phyloP scores from a whole-genome alignment of 805 yeast genomes.

The Dipodascus albidus region DNA sequence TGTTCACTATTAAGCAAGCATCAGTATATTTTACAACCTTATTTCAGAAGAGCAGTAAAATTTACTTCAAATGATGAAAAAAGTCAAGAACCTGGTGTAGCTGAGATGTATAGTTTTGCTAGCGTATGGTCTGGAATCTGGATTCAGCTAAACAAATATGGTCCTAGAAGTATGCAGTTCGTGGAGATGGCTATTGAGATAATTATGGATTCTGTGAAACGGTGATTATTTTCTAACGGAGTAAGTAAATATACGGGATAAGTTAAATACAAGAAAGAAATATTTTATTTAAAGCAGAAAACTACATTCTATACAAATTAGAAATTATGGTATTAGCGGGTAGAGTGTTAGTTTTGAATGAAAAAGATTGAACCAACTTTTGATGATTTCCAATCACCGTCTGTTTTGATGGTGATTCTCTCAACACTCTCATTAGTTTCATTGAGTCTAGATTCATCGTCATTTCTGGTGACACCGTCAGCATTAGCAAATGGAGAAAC shows the following conservation, averaged over 20 bases:
- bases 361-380: neutral
- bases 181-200: neutral
- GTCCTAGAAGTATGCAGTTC: neutral
- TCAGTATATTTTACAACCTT: neutral
- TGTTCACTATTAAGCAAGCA: neutral
- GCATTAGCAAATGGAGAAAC: conserved; percentile 1
- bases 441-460: neutral
- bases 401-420: conserved; percentile 4
- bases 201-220: neutral
- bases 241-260: too few relatives aligned
- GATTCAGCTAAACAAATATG: neutral
- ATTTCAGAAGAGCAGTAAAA: neutral
- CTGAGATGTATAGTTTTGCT: neutral
- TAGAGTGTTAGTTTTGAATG: neutral
- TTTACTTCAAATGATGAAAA: neutral
- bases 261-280: too few relatives aligned
- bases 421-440: conserved; percentile 7
- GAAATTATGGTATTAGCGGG: too few relatives aligned
- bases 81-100: neutral
- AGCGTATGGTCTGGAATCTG: neutral
- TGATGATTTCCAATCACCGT: conserved; percentile 6
- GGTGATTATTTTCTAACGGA: too few relatives aligned
- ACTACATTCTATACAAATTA: neutral
- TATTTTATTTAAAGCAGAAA: too few relatives aligned
- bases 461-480: neutral